These are phyloP conservation scores for Aspergillus jensenii DNA, from an alignment of 2,329 filamentous ascomycete species.

Conservation along the genomic window DNA sequence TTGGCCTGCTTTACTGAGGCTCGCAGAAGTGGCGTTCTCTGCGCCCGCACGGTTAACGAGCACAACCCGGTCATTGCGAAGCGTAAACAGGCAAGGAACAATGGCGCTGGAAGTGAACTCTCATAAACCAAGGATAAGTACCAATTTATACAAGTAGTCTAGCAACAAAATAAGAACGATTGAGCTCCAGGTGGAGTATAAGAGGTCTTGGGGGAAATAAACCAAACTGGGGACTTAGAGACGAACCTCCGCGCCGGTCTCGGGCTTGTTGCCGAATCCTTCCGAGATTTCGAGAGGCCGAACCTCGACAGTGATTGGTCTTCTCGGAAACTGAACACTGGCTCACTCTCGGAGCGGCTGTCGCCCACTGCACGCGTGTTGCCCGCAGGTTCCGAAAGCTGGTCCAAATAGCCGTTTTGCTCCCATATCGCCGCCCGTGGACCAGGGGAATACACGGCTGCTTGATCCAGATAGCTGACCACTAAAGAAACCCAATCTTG, in stretches of 20 bases:
- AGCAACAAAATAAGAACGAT: not conserved
- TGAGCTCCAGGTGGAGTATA: not conserved
- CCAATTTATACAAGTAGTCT: not conserved
- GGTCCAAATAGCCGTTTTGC: not conserved
- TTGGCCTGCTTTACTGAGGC: conserved; percentile 10
- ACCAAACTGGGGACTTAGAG: conserved; percentile 3
- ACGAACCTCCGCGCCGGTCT: conserved; percentile 12
- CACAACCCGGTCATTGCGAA: conserved; percentile 20
- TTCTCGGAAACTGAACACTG: conserved; percentile 15
- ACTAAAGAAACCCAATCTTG: not conserved
- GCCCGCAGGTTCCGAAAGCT: not conserved
- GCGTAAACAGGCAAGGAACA: not conserved
- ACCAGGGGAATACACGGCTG: not conserved
- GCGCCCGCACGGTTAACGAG: conserved; percentile 22
- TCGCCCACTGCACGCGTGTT: not conserved
- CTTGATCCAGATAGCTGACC: not conserved
- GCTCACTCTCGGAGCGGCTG: not conserved
- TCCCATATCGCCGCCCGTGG: not conserved
- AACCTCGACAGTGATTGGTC: conserved; percentile 11
- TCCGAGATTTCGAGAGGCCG: conserved; percentile 4
- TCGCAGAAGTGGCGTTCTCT: conserved; percentile 6
- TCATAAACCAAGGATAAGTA: not conserved
- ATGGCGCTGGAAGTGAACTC: not conserved
- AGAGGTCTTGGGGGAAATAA: not conserved
- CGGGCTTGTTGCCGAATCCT: conserved; percentile 14